A percentile compares a stretch with the other conserved stretches of the same genome.
Conservation (phyloP, 1,284 basidiomycete genomes). For the Ceratobasidium sp. region DNA sequence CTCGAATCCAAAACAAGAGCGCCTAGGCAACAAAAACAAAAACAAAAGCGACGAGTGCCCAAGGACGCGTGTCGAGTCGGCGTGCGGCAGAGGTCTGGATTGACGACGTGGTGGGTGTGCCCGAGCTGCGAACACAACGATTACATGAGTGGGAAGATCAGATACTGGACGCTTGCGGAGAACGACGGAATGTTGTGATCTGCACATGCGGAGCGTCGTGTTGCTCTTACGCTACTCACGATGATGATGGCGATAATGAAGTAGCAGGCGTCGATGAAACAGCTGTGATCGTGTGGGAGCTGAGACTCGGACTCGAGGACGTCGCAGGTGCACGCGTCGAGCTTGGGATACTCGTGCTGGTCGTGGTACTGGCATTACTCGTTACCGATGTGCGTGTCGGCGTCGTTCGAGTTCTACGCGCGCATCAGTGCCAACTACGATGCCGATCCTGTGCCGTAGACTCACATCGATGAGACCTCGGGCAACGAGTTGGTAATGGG, state of each 20-base stretch:
- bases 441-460: neutral
- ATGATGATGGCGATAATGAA: slow-evolving; percentile 30
- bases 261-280: slow-evolving; percentile 23
- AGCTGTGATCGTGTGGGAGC: slow-evolving; percentile 13
- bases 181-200: neutral
- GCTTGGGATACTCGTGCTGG: slow-evolving; percentile 28
- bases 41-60: neutral
- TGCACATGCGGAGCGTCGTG: neutral
- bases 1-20: neutral
- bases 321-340: slow-evolving; percentile 39
- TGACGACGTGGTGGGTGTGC: neutral
- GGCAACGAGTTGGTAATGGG: slow-evolving; percentile 34
- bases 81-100: slow-evolving; percentile 20
- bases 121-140: neutral
- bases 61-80: slow-evolving; percentile 11
- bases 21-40: slow-evolving; percentile 11
- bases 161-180: slow-evolving; percentile 2
- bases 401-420: slow-evolving; percentile 12
- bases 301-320: slow-evolving; percentile 19
- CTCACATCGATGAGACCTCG: slow-evolving; percentile 1
- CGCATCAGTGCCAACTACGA: slow-evolving; percentile 3
- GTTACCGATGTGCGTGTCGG: slow-evolving; percentile 28
- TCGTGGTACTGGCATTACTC: slow-evolving; percentile 5
- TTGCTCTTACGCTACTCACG: slow-evolving; percentile 23
- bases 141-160: slow-evolving; percentile 21